Percentiles rank a stretch among this genome's conserved stretches.
Evolutionary conservation across 2,329 filamentous ascomycete genomes (phyloP).

Genomic region (Hypoxylon sp.): DNA sequence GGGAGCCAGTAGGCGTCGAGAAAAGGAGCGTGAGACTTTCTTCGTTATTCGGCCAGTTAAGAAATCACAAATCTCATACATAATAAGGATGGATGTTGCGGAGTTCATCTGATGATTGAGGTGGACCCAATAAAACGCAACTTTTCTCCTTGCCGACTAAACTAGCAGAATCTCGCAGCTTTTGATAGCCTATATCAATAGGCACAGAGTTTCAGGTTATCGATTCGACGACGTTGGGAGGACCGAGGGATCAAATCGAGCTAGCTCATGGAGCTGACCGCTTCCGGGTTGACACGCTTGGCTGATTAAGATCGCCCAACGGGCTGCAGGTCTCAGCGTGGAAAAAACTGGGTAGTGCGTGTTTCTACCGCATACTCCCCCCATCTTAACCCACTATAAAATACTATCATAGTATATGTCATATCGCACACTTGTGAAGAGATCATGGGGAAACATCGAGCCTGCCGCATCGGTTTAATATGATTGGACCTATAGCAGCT

Average conservation of each 20-base stretch:
- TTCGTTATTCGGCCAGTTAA: constrained; percentile 31
- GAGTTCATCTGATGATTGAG: constrained; percentile 25
- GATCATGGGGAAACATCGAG: constrained; percentile 37
- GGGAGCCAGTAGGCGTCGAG: constrained; percentile 29
- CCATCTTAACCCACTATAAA: constrained; percentile 23
- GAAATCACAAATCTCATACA: constrained; percentile 11
- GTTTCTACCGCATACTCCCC: constrained; percentile 40
- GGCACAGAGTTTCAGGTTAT: constrained; percentile 12
- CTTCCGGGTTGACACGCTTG: constrained; percentile 36
- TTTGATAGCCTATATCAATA: constrained; percentile 39
- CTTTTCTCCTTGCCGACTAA: constrained; percentile 20
- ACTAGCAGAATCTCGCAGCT: constrained; percentile 11
- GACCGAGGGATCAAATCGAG: constrained; percentile 16
- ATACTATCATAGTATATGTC: constrained; percentile 22
- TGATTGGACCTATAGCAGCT: constrained; percentile 23
- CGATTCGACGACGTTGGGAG: constrained; percentile 24
- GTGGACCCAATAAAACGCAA: constrained; percentile 37
- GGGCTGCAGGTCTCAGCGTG: constrained; percentile 44
- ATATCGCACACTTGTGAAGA: constrained; percentile 30
- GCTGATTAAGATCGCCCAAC: constrained; percentile 46
- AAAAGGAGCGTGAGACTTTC: constrained; percentile 9
- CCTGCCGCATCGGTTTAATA: constrained; percentile 22
- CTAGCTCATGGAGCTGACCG: constrained; percentile 40
- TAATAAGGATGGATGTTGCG: constrained; percentile 18
- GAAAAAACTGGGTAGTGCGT: constrained; percentile 39